Conservation (phyloP, 805 yeast genomes). For the Groenewaldozyma salmanticensis region DNA sequence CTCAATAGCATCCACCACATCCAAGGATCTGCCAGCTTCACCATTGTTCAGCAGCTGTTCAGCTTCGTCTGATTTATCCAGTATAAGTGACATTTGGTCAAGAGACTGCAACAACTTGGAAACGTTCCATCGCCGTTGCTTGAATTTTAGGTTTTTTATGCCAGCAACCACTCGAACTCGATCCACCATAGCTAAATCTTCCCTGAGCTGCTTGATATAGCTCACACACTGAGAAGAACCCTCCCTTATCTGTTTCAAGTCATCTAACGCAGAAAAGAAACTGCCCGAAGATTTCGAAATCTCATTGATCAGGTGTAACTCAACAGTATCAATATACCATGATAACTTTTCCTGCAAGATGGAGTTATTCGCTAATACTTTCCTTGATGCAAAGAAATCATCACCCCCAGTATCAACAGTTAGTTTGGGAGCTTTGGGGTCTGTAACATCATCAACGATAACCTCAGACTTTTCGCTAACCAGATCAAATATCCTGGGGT, state of each 20-base stretch:
- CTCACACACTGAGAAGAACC: slow-evolving; percentile 40
- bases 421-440: slow-evolving; percentile 8
- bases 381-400: slow-evolving; percentile 20
- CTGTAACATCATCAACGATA: slow-evolving; percentile 14
- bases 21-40: slow-evolving; percentile 46
- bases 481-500: slow-evolving; percentile 71
- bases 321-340: slow-evolving; percentile 76
- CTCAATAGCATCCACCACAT: slow-evolving; percentile 48
- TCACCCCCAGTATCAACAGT: slow-evolving; percentile 25
- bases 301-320: slow-evolving; percentile 67
- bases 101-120: slow-evolving; percentile 54
- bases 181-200: slow-evolving; percentile 39
- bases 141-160: slow-evolving; percentile 38
- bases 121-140: slow-evolving; percentile 48
- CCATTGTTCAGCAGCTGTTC: slow-evolving; percentile 36
- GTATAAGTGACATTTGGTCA: slow-evolving; percentile 40
- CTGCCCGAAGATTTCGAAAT: slow-evolving; percentile 77
- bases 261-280: slow-evolving; percentile 77
- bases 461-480: slow-evolving; percentile 56
- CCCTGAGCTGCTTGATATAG: slow-evolving; percentile 37
- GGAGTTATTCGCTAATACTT: slow-evolving; percentile 41
- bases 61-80: slow-evolving; percentile 40
- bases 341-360: slow-evolving; percentile 68
- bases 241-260: slow-evolving; percentile 52
- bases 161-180: slow-evolving; percentile 42